A percentile compares a stretch with the other conserved stretches of the same genome.
These are phyloP conservation scores for Alternaria solani DNA, from an alignment of 2,329 filamentous ascomycete genomes.

Conservation along the genomic window DNA sequence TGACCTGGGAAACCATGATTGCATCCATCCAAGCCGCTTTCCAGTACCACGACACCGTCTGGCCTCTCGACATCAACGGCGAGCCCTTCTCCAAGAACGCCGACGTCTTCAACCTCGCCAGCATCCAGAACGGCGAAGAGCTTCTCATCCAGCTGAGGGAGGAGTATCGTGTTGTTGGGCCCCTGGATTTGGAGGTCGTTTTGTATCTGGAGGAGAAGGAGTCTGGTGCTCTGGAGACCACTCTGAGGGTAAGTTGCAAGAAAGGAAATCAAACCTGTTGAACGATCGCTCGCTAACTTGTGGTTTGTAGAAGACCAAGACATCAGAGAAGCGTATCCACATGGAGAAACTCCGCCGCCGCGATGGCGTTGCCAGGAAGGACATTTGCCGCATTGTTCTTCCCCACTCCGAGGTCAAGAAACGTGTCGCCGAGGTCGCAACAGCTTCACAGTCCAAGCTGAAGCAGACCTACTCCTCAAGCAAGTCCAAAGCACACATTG, in stretches of 20 bases:
- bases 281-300: neutral
- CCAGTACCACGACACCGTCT: neutral
- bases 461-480: too few species aligned
- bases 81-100: neutral
- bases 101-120: neutral
- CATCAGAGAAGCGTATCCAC: neutral
- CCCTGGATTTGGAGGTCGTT: neutral
- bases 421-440: too few species aligned
- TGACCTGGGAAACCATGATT: neutral
- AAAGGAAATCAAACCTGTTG: neutral
- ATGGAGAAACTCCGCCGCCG: neutral
- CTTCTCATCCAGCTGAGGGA: neutral
- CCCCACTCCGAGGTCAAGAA: neutral
- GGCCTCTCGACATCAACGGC: neutral
- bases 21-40: neutral
- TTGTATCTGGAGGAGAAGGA: neutral
- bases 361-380: neutral
- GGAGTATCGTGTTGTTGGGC: neutral
- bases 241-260: neutral
- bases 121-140: neutral
- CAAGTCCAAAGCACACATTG: too few species aligned
- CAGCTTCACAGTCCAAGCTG: too few species aligned
- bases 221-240: neutral
- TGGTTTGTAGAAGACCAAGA: neutral
- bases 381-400: slow-evolving; percentile 1